These are phyloP conservation scores for Cokeromyces recurvatus DNA, from an alignment of 371 early-diverging fungal species.

Conservation along the genomic window DNA sequence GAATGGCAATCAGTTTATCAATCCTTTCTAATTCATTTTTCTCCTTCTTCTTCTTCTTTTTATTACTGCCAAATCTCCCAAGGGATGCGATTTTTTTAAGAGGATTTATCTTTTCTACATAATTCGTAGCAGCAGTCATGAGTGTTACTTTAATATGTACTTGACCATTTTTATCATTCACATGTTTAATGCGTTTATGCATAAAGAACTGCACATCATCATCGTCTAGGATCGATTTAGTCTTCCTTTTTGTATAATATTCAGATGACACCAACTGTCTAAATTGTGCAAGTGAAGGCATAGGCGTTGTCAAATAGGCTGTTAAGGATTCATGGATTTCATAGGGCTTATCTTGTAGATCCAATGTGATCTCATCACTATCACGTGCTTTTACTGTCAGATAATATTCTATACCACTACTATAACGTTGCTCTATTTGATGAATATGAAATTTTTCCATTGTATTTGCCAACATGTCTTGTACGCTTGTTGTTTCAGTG, in stretches of 20 bases:
- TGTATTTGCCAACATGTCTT: slow-evolving; percentile 39
- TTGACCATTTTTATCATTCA: slow-evolving; percentile 25
- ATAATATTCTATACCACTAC: slow-evolving; percentile 41
- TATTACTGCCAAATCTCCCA: slow-evolving; percentile 2
- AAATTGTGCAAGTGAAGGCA: slow-evolving; percentile 50
- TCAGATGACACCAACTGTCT: slow-evolving; percentile 42
- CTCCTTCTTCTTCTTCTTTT: slow-evolving; percentile 10
- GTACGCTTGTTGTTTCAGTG: slow-evolving; percentile 32
- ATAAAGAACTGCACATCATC: slow-evolving; percentile 27
- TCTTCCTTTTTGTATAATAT: slow-evolving; percentile 18
- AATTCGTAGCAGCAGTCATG: slow-evolving; percentile 1
- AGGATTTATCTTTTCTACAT: slow-evolving; percentile 9
- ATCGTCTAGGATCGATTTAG: slow-evolving; percentile 1
- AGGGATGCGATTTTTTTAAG: slow-evolving; percentile 15
- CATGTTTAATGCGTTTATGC: slow-evolving; percentile 44
- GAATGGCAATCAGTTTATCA: slow-evolving; percentile 31
- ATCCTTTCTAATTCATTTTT: slow-evolving; percentile 19
- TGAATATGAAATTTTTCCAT: slow-evolving; percentile 44
- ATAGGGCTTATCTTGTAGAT: slow-evolving; percentile 47
- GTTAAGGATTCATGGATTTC: slow-evolving; percentile 49
- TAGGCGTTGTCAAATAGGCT: slow-evolving; percentile 46
- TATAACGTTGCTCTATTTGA: slow-evolving; percentile 21
- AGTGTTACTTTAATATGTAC: slow-evolving; percentile 29
- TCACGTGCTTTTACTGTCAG: slow-evolving; percentile 38
- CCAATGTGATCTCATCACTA: slow-evolving; percentile 32